Evolutionary conservation across 1,284 basidiomycete species (phyloP).

Genomic region (Coniferiporia weirii): DNA sequence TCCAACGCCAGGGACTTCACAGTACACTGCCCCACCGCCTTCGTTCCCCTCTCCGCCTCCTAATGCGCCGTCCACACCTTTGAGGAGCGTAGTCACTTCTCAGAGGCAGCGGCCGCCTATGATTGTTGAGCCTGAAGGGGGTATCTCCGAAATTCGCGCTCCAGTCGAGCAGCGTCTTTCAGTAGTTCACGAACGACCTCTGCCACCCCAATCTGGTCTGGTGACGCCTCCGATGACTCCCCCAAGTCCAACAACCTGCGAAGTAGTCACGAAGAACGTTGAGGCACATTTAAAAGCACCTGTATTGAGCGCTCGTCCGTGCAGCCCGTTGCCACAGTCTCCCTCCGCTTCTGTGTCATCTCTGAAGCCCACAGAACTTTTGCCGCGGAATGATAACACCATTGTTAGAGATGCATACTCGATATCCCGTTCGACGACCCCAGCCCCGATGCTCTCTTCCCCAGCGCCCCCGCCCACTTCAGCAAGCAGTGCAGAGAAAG

Average conservation of each 20-base stretch:
- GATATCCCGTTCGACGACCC: not conserved
- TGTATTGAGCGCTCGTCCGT: not conserved
- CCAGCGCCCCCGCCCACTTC: not conserved
- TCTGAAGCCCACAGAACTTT: not conserved
- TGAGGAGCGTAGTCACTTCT: not conserved
- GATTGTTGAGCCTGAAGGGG: not conserved
- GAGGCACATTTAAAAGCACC: not conserved
- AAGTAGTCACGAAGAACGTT: not conserved
- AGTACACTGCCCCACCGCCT: conserved; percentile 13
- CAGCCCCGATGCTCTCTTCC: not conserved
- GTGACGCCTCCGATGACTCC: conserved; percentile 15
- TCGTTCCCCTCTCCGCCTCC: conserved; percentile 14
- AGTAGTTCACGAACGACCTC: not conserved
- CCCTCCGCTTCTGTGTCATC: not conserved
- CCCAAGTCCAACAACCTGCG: not conserved
- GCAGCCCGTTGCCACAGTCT: not conserved
- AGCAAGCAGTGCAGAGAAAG: not conserved
- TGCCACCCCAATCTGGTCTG: conserved; percentile 1
- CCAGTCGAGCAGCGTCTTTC: not conserved
- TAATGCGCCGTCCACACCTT: conserved; percentile 2
- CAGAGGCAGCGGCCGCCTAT: not conserved
- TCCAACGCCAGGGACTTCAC: conserved; percentile 6
- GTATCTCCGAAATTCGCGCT: not conserved
- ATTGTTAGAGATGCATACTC: not conserved
- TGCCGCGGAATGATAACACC: not conserved